Conservation (phyloP, 768 basidiomycete genomes). For the Pleurotus tuoliensis region DNA sequence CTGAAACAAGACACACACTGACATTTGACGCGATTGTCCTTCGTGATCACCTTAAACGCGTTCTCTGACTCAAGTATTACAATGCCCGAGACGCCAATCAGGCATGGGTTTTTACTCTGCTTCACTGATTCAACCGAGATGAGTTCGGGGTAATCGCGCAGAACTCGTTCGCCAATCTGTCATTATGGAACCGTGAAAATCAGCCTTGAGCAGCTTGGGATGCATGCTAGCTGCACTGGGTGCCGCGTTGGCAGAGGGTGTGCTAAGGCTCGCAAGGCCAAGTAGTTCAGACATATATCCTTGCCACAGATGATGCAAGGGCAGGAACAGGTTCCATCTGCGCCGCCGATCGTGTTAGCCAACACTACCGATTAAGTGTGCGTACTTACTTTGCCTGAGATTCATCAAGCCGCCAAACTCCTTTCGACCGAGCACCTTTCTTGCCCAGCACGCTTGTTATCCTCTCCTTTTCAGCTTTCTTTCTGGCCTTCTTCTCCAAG, state of each 20-base stretch:
- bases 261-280: slow-evolving; percentile 36
- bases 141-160: neutral
- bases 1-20: neutral
- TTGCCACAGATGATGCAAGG: slow-evolving; percentile 80
- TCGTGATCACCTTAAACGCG: slow-evolving; percentile 79
- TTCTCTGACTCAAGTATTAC: slow-evolving; percentile 89
- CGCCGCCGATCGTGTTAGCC: neutral
- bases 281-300: slow-evolving; percentile 88
- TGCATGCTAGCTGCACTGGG: slow-evolving; percentile 64
- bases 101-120: slow-evolving; percentile 70
- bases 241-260: slow-evolving; percentile 30
- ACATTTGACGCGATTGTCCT: slow-evolving; percentile 68
- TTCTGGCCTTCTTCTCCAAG: slow-evolving; percentile 43
- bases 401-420: slow-evolving; percentile 62
- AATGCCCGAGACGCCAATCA: slow-evolving; percentile 75
- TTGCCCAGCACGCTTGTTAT: slow-evolving; percentile 47
- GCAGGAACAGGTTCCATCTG: slow-evolving; percentile 71
- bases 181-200: slow-evolving; percentile 79
- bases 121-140: slow-evolving; percentile 44
- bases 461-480: slow-evolving; percentile 39
- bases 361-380: neutral
- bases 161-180: slow-evolving; percentile 46
- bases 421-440: slow-evolving; percentile 50
- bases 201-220: slow-evolving; percentile 84
- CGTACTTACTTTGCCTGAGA: slow-evolving; percentile 51